Evolutionary conservation across 2,329 filamentous ascomycete genomes (phyloP).

Genomic region (Clonostachys rhizophaga): DNA sequence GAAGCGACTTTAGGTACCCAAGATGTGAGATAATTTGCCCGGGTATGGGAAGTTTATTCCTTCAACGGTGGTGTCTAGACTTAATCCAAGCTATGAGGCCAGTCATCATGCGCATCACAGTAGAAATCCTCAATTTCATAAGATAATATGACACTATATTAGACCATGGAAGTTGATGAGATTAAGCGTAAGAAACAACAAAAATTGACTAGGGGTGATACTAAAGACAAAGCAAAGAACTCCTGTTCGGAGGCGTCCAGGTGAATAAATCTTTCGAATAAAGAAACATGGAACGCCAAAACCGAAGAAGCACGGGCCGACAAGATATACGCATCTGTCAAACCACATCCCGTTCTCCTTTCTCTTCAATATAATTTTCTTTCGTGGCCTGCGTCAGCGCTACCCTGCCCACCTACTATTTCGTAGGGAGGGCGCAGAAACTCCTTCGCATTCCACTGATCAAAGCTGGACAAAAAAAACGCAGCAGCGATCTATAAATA

Average conservation of each 20-base stretch:
- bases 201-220: conserved; percentile 26
- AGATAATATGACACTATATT: not conserved
- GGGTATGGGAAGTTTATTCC: no score
- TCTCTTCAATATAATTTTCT: not conserved
- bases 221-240: conserved; percentile 27
- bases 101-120: no score
- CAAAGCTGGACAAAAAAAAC: no score
- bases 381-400: not conserved
- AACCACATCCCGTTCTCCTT: not conserved
- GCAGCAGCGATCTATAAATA: not conserved
- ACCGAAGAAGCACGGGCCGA: conserved; percentile 1
- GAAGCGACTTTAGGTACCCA: no score
- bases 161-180: conserved; percentile 8
- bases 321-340: not conserved
- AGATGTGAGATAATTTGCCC: no score
- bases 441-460: not conserved
- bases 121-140: no score
- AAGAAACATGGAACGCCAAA: conserved; percentile 3
- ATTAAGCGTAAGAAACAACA: conserved; percentile 31
- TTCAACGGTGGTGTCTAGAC: no score
- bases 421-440: not conserved
- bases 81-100: no score
- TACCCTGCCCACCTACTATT: not conserved
- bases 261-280: not conserved
- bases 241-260: conserved; percentile 9